Evolutionary conservation across 2,329 filamentous ascomycete genomes (phyloP), one percentile per base, ranked within the genome.

Genomic region (Cladosporium oxysporum): DNA sequence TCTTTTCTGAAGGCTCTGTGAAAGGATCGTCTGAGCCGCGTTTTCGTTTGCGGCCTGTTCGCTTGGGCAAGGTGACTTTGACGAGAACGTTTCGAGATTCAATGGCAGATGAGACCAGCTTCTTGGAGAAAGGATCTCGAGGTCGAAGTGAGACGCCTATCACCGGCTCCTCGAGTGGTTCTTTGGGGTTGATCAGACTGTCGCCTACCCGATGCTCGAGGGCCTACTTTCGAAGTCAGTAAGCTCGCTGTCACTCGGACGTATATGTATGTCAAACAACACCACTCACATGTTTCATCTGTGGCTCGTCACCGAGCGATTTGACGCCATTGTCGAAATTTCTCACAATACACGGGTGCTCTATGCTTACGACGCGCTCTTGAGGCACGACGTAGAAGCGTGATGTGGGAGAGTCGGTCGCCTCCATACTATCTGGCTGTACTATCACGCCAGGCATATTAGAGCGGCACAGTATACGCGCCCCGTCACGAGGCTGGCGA

Each of bases 31-130:
- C 76, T 5, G 87, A 88, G n/a, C 92, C 93, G 71, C 89, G 84
- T 80, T 93, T 97, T 66, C 93, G 87, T 78, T 91, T 96, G 67
- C 92, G 87, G 3, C 93, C 93, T 2, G 93, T 97, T 65, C 92
- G 84, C 77, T 89, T 95, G 0, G 95, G 94, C 0, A 98, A 87
- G 0, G 90, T 93, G 64, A 99, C 84, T 76, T 93, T 93, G 62
- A 99, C 83, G 23, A 98, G 84, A 23, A 98, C 81, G 74, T 97
- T 96, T 75, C 93, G 91, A 11, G 92, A 91, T 23, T 86, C 80
- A 35, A 89, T 86, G 74, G 90, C 91, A 50, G 89, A 88, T 8
- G 94, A 97, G 71, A 90, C 83, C 67, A 97, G 82, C 10, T 91
- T 91, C 71, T 90, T 90, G 72, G 91, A 88, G 73, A 92, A 88